Base-by-base conservation (phyloP, 2,329 filamentous ascomycete species). In the Thielaviopsis punctulata region DNA sequence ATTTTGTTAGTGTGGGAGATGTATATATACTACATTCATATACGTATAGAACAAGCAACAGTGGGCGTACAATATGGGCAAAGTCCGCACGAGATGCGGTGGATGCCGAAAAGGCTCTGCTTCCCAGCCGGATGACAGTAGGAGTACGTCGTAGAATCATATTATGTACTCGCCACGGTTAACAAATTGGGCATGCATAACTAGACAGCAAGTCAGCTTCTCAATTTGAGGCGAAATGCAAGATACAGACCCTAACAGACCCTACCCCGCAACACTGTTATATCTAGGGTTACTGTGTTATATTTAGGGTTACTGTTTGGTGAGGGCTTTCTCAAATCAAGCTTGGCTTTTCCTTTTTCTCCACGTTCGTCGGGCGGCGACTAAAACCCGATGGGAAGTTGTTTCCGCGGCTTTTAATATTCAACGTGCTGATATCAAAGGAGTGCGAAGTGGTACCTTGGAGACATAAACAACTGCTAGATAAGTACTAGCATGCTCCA, bases 11-110 rank as follows among this genome's bases (percentile, higher is more conserved):
- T n/a, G 41, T 25, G 43, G 23, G 12, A 4, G 36, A 9, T 30
- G 21, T 36, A 33, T n/a, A n/a, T n/a, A 27, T 18, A 8, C 19
- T 22, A 51, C 13, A 18, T n/a, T 45, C 30, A 21, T 43, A 18
- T 25, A 5, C 13, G 13, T 43, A 22, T 8, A 25, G 24, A 41
- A 33, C 2, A 13, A 24, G 19, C 12, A 10, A 12, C 12, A 24
- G 8, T 9, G 18, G 13, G 15, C 10, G n/a, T 63, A 70, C 67
- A n/a, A 64, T 64, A 57, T 73, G 70, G 1, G 69, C 69, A 49
- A 72, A 73, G 59, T 73, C 70, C 13, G 66, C 67, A 6, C 54
- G 57, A 0, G 52, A 54, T 5, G 60, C 53, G 4, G 63, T 36
- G 7, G 64, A 66, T 7, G 63, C 62, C 45, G 68, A 69, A 51